Percentiles rank a stretch among this genome's conserved stretches.
Conservation (phyloP, 2,329 filamentous ascomycete genomes). For the Penicillium sp. region DNA sequence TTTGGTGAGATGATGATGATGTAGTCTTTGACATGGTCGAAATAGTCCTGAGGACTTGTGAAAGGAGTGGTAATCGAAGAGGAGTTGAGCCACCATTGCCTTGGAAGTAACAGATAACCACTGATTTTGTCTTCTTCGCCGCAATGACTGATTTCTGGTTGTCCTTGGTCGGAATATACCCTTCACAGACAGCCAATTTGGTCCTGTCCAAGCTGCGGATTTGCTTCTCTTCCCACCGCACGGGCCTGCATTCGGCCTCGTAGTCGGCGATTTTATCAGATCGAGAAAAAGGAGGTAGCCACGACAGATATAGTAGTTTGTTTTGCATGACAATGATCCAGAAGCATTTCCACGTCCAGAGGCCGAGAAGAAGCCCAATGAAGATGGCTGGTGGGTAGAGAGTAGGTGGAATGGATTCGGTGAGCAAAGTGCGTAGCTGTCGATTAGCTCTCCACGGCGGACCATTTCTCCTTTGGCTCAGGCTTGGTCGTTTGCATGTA, state of each 20-base stretch:
- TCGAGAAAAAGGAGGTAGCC: constrained; percentile 70
- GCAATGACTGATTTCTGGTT: constrained; percentile 41
- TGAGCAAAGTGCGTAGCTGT: constrained; percentile 23
- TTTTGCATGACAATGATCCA: constrained; percentile 80
- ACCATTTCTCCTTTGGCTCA: constrained; percentile 2
- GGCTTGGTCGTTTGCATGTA: constrained; percentile 1
- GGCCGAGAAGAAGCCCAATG: constrained; percentile 63
- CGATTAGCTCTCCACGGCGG: background rate
- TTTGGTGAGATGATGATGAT: background rate
- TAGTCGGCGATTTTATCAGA: constrained; percentile 70
- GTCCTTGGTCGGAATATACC: constrained; percentile 58
- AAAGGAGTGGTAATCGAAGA: constrained; percentile 48
- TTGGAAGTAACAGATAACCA: constrained; percentile 41
- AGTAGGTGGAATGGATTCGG: constrained; percentile 45
- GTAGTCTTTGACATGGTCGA: constrained; percentile 4
- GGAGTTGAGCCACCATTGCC: constrained; percentile 40
- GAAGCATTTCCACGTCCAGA: constrained; percentile 68
- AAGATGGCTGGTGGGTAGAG: constrained; percentile 71
- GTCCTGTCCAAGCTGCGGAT: constrained; percentile 40
- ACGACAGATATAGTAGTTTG: constrained; percentile 80
- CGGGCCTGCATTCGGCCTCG: constrained; percentile 59
- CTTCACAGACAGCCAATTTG: constrained; percentile 66
- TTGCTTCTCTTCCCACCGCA: constrained; percentile 68
- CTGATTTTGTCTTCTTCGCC: constrained; percentile 12
- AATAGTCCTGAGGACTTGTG: constrained; percentile 46